Evolutionary conservation across 1,284 basidiomycete genomes (phyloP).

Genomic region (Leucoagaricus sp.): DNA sequence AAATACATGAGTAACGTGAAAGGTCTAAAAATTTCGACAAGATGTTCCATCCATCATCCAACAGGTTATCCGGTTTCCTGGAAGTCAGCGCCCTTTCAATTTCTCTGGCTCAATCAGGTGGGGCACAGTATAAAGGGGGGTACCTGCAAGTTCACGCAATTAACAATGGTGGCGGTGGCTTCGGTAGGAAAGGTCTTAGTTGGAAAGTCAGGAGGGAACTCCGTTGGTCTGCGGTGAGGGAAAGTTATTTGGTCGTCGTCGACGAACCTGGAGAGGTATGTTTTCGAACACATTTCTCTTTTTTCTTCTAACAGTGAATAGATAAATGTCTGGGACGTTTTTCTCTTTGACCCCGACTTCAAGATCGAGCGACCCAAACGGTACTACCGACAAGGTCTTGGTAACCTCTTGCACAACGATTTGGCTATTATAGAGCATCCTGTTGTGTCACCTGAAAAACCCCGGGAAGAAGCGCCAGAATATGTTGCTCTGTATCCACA

Average conservation of each 20-base stretch:
- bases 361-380: constrained; percentile 78
- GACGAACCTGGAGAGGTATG: constrained; percentile 85
- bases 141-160: constrained; percentile 65
- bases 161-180: constrained; percentile 49
- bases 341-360: constrained; percentile 91
- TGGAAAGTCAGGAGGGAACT: constrained; percentile 75
- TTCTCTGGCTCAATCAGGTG: constrained; percentile 81
- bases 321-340: constrained; percentile 89
- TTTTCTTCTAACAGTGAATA: constrained; percentile 31
- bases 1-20: constrained; percentile 2
- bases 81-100: constrained; percentile 93
- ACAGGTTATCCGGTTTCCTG: constrained; percentile 91
- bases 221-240: constrained; percentile 93
- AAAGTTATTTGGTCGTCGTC: constrained; percentile 89
- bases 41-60: constrained; percentile 97
- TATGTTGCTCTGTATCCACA: neutral
- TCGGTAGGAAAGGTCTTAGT: constrained; percentile 63
- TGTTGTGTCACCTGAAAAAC: constrained; percentile 1
- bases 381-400: constrained; percentile 77
- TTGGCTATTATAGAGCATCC: constrained; percentile 15
- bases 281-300: no score
- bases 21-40: constrained; percentile 32
- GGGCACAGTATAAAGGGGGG: constrained; percentile 88
- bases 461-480: neutral
- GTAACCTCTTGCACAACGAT: constrained; percentile 47